Evolutionary conservation across 2,329 filamentous ascomycete species (phyloP).

Genomic region (Trichoderma gracile): DNA sequence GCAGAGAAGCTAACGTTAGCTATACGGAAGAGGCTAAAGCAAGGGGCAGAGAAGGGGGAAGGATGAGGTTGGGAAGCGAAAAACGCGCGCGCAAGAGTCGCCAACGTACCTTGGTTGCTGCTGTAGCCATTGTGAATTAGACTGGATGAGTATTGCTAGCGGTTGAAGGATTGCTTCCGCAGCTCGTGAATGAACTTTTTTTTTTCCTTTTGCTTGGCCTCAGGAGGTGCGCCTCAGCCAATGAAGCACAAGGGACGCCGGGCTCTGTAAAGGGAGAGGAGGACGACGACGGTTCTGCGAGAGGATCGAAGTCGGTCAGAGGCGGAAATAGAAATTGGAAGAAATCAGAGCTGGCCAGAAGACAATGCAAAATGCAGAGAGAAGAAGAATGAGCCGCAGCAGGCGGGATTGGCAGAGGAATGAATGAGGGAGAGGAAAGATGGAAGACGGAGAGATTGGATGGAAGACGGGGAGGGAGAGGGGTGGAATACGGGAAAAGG

Average conservation of each 20-base stretch:
- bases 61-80: background rate
- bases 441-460: constrained; percentile 12
- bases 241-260: constrained; percentile 5
- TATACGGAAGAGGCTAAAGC: constrained; percentile 17
- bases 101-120: constrained; percentile 40
- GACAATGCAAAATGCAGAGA: constrained; percentile 21
- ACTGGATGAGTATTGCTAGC: constrained; percentile 23
- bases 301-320: background rate
- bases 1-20: constrained; percentile 28
- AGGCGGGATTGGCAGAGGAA: constrained; percentile 19
- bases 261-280: constrained; percentile 9
- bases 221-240: constrained; percentile 11
- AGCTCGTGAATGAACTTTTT: background rate
- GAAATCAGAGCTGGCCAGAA: constrained; percentile 22
- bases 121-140: constrained; percentile 38
- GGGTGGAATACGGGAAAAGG: constrained; percentile 17
- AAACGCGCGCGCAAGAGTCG: background rate
- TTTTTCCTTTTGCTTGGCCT: constrained; percentile 8
- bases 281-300: background rate
- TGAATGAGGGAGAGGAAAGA: constrained; percentile 22
- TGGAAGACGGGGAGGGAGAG: constrained; percentile 17
- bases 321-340: background rate
- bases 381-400: constrained; percentile 5
- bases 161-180: constrained; percentile 16
- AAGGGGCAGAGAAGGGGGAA: constrained; percentile 11